Percentiles rank a stretch among this genome's conserved stretches.
Conservation (phyloP, 164 flowering plant genomes). For the Tetrastigma voinierianum region DNA sequence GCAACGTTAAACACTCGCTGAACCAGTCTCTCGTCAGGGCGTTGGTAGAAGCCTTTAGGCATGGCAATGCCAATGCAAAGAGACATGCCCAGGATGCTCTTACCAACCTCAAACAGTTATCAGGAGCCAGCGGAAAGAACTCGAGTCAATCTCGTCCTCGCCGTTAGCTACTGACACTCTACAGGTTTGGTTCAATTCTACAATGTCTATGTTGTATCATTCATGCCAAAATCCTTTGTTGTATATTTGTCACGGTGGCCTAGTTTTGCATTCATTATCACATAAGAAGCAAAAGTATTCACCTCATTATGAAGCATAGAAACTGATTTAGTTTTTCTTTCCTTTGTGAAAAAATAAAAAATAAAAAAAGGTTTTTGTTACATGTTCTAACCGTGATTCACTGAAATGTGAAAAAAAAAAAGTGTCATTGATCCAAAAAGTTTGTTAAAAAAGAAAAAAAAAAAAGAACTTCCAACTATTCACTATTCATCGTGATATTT, state of each 20-base stretch:
- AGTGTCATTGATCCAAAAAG: too few species aligned
- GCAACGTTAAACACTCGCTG: too few species aligned
- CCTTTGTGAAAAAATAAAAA: too few species aligned
- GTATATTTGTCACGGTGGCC: neutral
- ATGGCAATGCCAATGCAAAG: constrained; percentile 46
- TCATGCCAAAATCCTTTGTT: neutral
- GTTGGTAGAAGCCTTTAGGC: constrained; percentile 57
- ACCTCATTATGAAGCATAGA: too few species aligned
- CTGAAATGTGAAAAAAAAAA: too few species aligned
- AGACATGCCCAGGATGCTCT: constrained; percentile 57
- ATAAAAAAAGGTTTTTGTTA: too few species aligned
- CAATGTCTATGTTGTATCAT: constrained; percentile 2
- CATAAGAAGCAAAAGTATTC: too few species aligned
- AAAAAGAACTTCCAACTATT: too few species aligned
- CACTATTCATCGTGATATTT: too few species aligned
- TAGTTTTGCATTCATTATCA: neutral
- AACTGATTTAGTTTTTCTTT: too few species aligned
- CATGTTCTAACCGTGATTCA: too few species aligned
- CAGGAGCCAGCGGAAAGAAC: constrained; percentile 42
- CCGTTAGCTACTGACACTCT: constrained; percentile 7
- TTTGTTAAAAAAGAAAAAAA: too few species aligned
- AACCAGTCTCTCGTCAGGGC: constrained; percentile 49
- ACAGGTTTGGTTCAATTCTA: neutral
- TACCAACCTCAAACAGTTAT: constrained; percentile 53
- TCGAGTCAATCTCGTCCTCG: constrained; percentile 26